Evolutionary conservation across 2,329 filamentous ascomycete species (phyloP), one percentile per base, ranked within the genome.

Genomic region (Ilyonectria mors-panacis): DNA sequence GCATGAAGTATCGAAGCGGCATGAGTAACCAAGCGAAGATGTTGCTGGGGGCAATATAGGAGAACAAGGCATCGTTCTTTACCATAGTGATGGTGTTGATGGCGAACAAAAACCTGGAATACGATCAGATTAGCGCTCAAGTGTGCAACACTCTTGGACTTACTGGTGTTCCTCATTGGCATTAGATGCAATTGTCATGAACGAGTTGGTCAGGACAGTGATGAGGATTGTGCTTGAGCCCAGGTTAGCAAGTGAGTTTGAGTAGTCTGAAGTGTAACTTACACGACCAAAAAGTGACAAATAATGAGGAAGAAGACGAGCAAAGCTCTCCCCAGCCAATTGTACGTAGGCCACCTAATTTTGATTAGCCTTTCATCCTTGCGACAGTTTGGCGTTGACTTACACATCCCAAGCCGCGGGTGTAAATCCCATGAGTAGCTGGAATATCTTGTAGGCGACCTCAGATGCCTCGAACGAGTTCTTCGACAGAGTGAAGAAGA

Each of bases 81-180:
- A 98, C 95, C 93, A 97, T 97, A 5, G 94, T 97, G 56, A 98
- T 97, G 5, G 95, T 97, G 78, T 98, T 98, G 79, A 98, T 94
- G 0, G 95, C 95, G 77, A 98, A 98, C 2, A 98, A 82, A 78
- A 97, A 98, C 66, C 86, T 88, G 68, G 42, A 8, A 60, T 35
- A 8, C 35, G 19, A 56, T 77, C 37, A 74, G 68, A 48, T 39
- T 13, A 6, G 30, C 21, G 28, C 1, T 13, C 8, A 30, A 30
- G 6, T 10, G 15, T 6, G 1, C n/a, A 6, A 0, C 5, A 2
- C 6, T n/a, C 1, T 21, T 13, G 13, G 6, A 77, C 86, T 74
- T 79, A 88, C 85, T 91, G 89, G 69, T 98, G 95, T 81, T 98
- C 95, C 78, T 98, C 93, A 61, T 94, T 94, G 8, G 95, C 94